phyloP scores from a whole-genome alignment of 2,329 filamentous ascomycete genomes.

The Onygenales sp. region DNA sequence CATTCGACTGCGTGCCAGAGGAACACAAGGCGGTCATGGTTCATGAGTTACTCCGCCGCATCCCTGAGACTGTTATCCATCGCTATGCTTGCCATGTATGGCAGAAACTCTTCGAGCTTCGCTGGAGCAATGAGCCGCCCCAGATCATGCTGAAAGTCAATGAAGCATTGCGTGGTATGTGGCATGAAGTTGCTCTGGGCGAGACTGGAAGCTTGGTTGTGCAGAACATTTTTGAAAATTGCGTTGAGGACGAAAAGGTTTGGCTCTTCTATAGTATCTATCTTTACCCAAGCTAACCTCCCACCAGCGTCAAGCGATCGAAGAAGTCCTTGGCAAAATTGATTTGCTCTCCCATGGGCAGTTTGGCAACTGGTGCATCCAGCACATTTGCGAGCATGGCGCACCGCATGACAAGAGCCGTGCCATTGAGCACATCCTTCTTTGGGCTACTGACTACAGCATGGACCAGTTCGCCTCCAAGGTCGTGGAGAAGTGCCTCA shows the following conservation, averaged over 20 bases:
- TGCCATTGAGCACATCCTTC: slow-evolving; percentile 90
- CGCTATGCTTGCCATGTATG: slow-evolving; percentile 98
- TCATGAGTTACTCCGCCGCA: slow-evolving; percentile 87
- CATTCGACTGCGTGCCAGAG: slow-evolving; percentile 94
- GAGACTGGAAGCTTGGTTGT: slow-evolving; percentile 97
- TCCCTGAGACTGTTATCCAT: slow-evolving; percentile 96
- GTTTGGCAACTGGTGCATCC: slow-evolving; percentile 99
- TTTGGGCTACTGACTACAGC: slow-evolving; percentile 89
- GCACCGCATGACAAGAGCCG: slow-evolving; percentile 82
- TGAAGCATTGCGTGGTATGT: slow-evolving; percentile 88
- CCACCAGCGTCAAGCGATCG: slow-evolving; percentile 83
- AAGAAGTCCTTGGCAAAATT: slow-evolving; percentile 89
- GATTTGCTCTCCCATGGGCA: slow-evolving; percentile 95
- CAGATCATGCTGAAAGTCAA: slow-evolving; percentile 99
- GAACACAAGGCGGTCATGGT: slow-evolving; percentile 99
- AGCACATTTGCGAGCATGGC: slow-evolving; percentile 97
- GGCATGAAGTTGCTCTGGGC: slow-evolving; percentile 94
- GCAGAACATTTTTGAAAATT: slow-evolving; percentile 99
- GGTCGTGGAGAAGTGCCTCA: slow-evolving; percentile 97
- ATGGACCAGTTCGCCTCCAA: slow-evolving; percentile 99
- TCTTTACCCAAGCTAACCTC: slow-evolving; percentile 10
- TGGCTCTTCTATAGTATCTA: slow-evolving; percentile 15
- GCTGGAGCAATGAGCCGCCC: slow-evolving; percentile 88
- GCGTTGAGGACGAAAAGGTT: slow-evolving; percentile 96
- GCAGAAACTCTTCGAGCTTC: slow-evolving; percentile 98